Evolutionary conservation across 768 basidiomycete species (phyloP).

Genomic region (Pisolithus tinctorius): DNA sequence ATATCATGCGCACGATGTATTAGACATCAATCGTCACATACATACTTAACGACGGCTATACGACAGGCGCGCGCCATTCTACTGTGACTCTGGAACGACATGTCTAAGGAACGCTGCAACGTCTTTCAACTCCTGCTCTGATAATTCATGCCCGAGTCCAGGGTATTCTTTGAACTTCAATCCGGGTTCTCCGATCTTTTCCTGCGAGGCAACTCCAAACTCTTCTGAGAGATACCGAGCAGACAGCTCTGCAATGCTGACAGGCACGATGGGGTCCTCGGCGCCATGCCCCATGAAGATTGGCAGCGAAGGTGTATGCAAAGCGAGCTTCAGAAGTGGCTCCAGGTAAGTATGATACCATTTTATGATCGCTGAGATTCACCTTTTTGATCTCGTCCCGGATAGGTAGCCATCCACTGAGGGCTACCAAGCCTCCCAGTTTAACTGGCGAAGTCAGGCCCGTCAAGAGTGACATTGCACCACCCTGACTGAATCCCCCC

Average conservation of each 20-base stretch:
- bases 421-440: conserved; percentile 34
- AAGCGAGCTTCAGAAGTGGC: conserved; percentile 40
- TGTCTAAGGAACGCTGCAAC: conserved; percentile 10
- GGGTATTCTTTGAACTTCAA: background rate
- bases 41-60: too few species aligned
- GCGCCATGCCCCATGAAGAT: conserved; percentile 21
- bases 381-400: conserved; percentile 35
- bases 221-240: conserved; percentile 13
- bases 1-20: too few species aligned
- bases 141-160: conserved; percentile 8
- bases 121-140: conserved; percentile 13
- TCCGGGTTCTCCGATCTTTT: background rate
- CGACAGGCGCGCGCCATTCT: background rate
- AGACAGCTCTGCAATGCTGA: conserved; percentile 6
- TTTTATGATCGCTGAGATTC: background rate
- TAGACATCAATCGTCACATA: too few species aligned
- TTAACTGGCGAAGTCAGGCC: conserved; percentile 40
- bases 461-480: conserved; percentile 36
- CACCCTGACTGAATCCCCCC: conserved; percentile 46
- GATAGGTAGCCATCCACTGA: conserved; percentile 41
- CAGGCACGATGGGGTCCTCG: conserved; percentile 10
- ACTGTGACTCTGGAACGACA: conserved; percentile 7
- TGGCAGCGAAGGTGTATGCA: conserved; percentile 3
- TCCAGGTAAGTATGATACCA: background rate
- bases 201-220: conserved; percentile 6